Evolutionary conservation across 495 filamentous ascomycete genomes (phyloP), one percentile per base, ranked within the genome.

Genomic region (Trichoderma asperelloides): DNA sequence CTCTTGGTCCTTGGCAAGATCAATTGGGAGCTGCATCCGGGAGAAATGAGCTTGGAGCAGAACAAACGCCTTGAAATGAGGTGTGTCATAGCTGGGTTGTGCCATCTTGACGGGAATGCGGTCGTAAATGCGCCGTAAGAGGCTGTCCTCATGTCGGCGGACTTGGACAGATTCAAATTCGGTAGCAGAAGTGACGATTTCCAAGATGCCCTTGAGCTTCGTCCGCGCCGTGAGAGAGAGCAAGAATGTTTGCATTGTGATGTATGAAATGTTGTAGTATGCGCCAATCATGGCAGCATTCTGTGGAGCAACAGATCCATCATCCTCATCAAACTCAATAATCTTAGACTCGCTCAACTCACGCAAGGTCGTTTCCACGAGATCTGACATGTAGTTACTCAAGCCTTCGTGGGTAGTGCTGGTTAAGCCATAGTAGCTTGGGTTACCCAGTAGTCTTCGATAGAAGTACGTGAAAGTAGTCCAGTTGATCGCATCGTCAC

Each of bases 211-310:
- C 82, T 97, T 98, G 67, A 98, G 85, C 79, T 96, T 97, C 4
- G 92, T 97, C 67, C 88, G 90, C 51, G 85, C 87, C 2, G 84
- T 92, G 37, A 99, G 81, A 27, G 96, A 98, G n/a, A 98, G 82
- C n/a, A 98, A 81, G 84, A 98, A 96, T 5, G 96, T 99, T 78
- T 99, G 93, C 95, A 98, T 98, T 27, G 95, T 99, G 77, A 96
- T 89, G 79, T 97, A 97, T 21, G 96, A 98, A 69, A 99, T 96
- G 75, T 97, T 97, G 84, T 98, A 99, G 80, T 98, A 98, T 2
- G 95, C 92, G 8, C 91, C 93, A 73, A 99, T 98, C 91, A 96
- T 97, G 45, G 94, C 94, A 1, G 95, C 89, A 71, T 99, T 97
- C 69, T 96, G 84, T 25, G 95, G 92, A 9, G 89, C 86, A 65